phyloP scores from a whole-genome alignment of 805 yeast genomes.

The Yarrowia sp. region DNA sequence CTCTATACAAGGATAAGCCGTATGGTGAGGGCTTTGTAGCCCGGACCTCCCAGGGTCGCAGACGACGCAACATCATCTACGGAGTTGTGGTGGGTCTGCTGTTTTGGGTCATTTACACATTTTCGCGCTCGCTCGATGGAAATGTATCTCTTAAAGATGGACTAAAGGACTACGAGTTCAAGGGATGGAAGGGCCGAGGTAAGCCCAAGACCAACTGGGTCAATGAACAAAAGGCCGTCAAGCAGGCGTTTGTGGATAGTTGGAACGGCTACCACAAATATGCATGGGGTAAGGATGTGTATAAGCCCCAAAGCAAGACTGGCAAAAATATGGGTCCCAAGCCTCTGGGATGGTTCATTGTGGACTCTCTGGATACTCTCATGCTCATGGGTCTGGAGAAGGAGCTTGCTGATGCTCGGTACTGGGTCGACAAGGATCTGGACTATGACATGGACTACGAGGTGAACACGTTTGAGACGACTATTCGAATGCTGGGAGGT shows the following conservation, averaged over 20 bases:
- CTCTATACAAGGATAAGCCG: slow-evolving; percentile 64
- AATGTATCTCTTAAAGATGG: slow-evolving; percentile 10
- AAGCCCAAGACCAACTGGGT: slow-evolving; percentile 52
- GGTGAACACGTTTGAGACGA: slow-evolving; percentile 90
- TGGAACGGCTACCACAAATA: slow-evolving; percentile 78
- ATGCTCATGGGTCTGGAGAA: slow-evolving; percentile 72
- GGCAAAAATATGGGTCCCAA: slow-evolving; percentile 77
- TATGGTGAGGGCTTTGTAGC: slow-evolving; percentile 41
- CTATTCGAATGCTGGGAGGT: slow-evolving; percentile 93
- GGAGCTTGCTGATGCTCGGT: slow-evolving; percentile 67
- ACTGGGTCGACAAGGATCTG: slow-evolving; percentile 77
- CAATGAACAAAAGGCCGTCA: slow-evolving; percentile 63
- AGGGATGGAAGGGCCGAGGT: slow-evolving; percentile 39
- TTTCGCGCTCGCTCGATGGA: slow-evolving; percentile 43
- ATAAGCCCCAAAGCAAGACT: slow-evolving; percentile 66
- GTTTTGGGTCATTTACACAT: slow-evolving; percentile 54
- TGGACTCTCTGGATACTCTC: slow-evolving; percentile 85
- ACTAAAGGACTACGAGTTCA: slow-evolving; percentile 39
- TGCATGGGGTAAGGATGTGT: slow-evolving; percentile 87
- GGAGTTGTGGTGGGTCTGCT: slow-evolving; percentile 49
- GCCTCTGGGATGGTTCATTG: slow-evolving; percentile 93
- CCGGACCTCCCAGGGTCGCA: slow-evolving; percentile 20
- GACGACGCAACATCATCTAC: slow-evolving; percentile 53
- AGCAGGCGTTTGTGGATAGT: slow-evolving; percentile 70
- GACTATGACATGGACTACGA: slow-evolving; percentile 73